Conservation (phyloP, 1,284 basidiomycete genomes). For the Moniliella sp. region DNA sequence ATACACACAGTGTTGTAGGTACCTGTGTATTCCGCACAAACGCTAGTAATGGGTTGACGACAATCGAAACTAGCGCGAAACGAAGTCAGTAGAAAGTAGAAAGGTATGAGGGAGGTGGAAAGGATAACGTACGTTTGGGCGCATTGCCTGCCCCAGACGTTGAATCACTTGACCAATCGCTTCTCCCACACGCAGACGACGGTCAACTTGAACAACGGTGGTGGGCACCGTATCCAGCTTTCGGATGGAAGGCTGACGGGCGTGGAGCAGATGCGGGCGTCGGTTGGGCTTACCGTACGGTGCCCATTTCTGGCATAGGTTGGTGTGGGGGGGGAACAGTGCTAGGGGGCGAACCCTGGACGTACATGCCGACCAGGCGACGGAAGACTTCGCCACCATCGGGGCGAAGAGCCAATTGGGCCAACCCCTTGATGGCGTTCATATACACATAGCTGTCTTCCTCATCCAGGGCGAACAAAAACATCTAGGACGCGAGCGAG, state of each 20-base stretch:
- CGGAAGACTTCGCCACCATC: conserved; percentile 16
- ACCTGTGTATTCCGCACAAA: conserved; percentile 11
- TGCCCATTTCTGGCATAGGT: not conserved
- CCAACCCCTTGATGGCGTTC: conserved; percentile 71
- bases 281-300: not conserved
- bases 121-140: conserved; percentile 45
- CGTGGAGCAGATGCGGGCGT: not conserved
- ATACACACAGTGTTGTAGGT: conserved; percentile 18
- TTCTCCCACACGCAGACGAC: conserved; percentile 62
- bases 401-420: conserved; percentile 35
- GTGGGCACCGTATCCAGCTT: conserved; percentile 41
- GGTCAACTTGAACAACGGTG: conserved; percentile 48
- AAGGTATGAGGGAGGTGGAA: no score
- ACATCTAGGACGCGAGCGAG: conserved; percentile 69
- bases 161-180: conserved; percentile 59
- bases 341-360: conserved; percentile 10
- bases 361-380: conserved; percentile 8
- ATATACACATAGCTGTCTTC: conserved; percentile 86
- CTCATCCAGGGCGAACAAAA: conserved; percentile 52
- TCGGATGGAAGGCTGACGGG: conserved; percentile 39
- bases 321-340: not conserved
- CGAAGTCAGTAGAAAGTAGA: not conserved
- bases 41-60: conserved; percentile 15
- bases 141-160: conserved; percentile 51
- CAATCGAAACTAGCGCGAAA: conserved; percentile 1